Conservation (phyloP, 331 rosid species). For the Quercus lobata region DNA sequence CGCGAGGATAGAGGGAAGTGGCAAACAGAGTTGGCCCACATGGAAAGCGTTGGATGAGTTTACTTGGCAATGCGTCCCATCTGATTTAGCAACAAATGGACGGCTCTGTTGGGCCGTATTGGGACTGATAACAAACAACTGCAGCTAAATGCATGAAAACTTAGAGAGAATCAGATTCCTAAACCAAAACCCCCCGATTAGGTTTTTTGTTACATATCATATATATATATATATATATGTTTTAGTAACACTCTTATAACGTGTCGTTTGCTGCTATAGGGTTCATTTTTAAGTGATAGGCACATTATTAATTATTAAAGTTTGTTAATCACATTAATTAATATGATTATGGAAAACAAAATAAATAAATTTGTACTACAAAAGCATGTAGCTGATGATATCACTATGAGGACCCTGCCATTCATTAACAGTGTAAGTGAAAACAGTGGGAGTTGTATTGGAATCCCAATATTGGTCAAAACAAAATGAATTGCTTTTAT, state of each 20-base stretch:
- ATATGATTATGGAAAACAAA: too few species aligned
- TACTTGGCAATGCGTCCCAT: background rate
- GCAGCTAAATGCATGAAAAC: constrained; percentile 4
- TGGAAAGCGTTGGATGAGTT: constrained; percentile 1
- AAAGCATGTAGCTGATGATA: background rate
- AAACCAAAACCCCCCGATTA: background rate
- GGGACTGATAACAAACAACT: background rate
- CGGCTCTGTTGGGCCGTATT: constrained; percentile 9
- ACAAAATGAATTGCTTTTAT: background rate
- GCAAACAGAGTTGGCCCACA: constrained; percentile 28
- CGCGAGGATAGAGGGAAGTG: constrained; percentile 11
- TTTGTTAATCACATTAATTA: background rate
- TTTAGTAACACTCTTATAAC: background rate
- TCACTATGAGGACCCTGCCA: background rate
- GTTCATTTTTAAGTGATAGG: background rate
- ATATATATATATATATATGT: background rate
- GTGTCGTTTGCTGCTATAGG: background rate
- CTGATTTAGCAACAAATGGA: background rate
- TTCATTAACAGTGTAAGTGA: too few species aligned
- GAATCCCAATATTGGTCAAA: background rate
- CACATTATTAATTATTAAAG: background rate
- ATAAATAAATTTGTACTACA: background rate
- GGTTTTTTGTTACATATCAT: background rate
- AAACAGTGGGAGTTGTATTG: too few species aligned
- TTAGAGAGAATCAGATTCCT: constrained; percentile 15